These are phyloP conservation scores for Aspergillus sp. DNA, from an alignment of 2,329 filamentous ascomycete genomes.

Conservation along the genomic window DNA sequence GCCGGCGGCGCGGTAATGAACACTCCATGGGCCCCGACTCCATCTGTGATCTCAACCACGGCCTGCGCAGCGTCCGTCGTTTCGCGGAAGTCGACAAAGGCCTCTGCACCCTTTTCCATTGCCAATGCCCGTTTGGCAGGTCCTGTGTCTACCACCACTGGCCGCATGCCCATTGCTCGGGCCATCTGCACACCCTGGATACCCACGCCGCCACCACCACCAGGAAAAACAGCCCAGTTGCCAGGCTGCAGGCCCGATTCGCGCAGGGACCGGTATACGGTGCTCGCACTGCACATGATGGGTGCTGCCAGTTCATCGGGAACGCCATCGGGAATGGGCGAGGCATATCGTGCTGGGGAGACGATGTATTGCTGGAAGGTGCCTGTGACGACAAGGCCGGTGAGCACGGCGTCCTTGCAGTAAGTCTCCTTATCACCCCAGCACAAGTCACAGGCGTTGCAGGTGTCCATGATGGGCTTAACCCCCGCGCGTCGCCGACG, in stretches of 20 bases:
- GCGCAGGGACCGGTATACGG: slow-evolving; percentile 50
- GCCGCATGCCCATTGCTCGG: slow-evolving; percentile 48
- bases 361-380: slow-evolving; percentile 54
- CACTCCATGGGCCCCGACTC: slow-evolving; percentile 41
- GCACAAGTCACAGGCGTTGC: slow-evolving; percentile 45
- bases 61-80: slow-evolving; percentile 27
- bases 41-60: slow-evolving; percentile 41
- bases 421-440: slow-evolving; percentile 48
- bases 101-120: slow-evolving; percentile 46
- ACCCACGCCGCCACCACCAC: slow-evolving; percentile 47
- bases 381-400: slow-evolving; percentile 40
- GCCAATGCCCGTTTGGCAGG: slow-evolving; percentile 40
- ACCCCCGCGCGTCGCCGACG: slow-evolving; percentile 47
- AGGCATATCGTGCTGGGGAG: slow-evolving; percentile 48
- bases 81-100: slow-evolving; percentile 49
- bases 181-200: slow-evolving; percentile 51
- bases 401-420: slow-evolving; percentile 15
- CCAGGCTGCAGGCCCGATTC: slow-evolving; percentile 44
- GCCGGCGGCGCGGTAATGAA: slow-evolving; percentile 35
- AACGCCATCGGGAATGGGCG: slow-evolving; percentile 49
- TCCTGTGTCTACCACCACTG: slow-evolving; percentile 49
- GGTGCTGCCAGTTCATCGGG: slow-evolving; percentile 50
- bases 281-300: slow-evolving; percentile 53
- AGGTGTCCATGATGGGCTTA: slow-evolving; percentile 46
- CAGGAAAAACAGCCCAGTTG: slow-evolving; percentile 41